Conservation (phyloP, 441 rosid genomes). For the Bocquillonia castaneifolia region DNA sequence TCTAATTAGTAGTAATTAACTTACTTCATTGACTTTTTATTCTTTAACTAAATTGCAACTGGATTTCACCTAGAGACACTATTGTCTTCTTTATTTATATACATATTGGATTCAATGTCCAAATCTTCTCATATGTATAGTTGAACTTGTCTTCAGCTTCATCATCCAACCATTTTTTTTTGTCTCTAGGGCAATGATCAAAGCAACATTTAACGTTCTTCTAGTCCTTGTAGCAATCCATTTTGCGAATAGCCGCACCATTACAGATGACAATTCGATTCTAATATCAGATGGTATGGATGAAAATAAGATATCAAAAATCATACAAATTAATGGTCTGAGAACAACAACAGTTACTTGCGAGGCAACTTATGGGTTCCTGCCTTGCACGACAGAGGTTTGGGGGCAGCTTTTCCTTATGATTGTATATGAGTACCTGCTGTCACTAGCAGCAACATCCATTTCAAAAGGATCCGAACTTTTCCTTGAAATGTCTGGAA, state of each 20-base stretch:
- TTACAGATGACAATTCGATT: constrained; percentile 10
- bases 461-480: constrained; percentile 39
- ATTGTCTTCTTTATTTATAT: too few species aligned
- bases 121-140: background rate
- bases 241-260: constrained; percentile 18
- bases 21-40: too few species aligned
- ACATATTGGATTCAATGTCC: too few species aligned
- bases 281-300: constrained; percentile 19
- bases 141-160: background rate
- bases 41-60: too few species aligned
- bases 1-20: too few species aligned
- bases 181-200: constrained; percentile 7
- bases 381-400: constrained; percentile 45
- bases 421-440: constrained; percentile 39
- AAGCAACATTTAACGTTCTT: constrained; percentile 18
- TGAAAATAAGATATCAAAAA: background rate
- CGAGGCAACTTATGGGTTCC: constrained; percentile 41
- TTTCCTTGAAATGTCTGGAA: constrained; percentile 48
- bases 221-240: constrained; percentile 17
- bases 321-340: background rate
- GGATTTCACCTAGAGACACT: too few species aligned
- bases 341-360: constrained; percentile 32
- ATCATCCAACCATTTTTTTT: background rate
- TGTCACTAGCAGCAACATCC: constrained; percentile 28
- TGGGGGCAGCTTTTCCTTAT: constrained; percentile 51